These are phyloP conservation scores for Neodidymelliopsis sp. DNA, from an alignment of 2,329 filamentous ascomycete genomes.

Conservation along the genomic window DNA sequence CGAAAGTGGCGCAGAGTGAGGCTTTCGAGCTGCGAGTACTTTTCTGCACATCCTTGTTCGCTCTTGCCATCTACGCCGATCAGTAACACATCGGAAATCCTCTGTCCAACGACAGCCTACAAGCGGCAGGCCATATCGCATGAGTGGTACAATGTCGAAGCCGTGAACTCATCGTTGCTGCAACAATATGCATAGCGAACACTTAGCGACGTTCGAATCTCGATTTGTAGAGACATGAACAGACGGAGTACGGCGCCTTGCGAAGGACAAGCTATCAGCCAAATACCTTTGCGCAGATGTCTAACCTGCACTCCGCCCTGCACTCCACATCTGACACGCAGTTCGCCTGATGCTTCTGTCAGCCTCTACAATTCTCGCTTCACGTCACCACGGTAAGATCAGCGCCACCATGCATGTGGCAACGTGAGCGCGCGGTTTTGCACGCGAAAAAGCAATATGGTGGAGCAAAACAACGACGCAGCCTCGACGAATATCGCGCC, in stretches of 20 bases:
- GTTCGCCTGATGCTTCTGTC: too few species aligned
- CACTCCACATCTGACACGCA: slow-evolving; percentile 15
- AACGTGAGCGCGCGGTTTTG: slow-evolving; percentile 15
- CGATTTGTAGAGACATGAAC: not conserved
- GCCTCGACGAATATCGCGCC: not conserved
- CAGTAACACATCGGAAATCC: not conserved
- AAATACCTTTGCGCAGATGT: not conserved
- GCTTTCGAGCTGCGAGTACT: slow-evolving; percentile 1
- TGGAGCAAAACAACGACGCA: slow-evolving; percentile 2
- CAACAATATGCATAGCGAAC: not conserved
- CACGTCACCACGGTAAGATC: slow-evolving; percentile 26
- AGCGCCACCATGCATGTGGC: slow-evolving; percentile 14
- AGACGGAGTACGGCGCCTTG: slow-evolving; percentile 10
- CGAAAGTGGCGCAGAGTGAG: slow-evolving; percentile 14
- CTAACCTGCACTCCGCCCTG: slow-evolving; percentile 9
- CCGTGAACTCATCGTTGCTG: not conserved
- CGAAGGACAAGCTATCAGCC: not conserved
- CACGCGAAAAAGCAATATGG: slow-evolving; percentile 27
- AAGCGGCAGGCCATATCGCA: too few species aligned
- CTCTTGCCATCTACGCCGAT: slow-evolving; percentile 6
- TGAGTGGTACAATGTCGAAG: not conserved
- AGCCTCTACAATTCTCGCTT: slow-evolving; percentile 11
- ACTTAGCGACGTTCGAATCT: not conserved
- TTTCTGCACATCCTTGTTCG: slow-evolving; percentile 6
- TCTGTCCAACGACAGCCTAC: not conserved